Conservation (phyloP, 163 green algal genomes). For the Coccomyxa subellipsoidea region DNA sequence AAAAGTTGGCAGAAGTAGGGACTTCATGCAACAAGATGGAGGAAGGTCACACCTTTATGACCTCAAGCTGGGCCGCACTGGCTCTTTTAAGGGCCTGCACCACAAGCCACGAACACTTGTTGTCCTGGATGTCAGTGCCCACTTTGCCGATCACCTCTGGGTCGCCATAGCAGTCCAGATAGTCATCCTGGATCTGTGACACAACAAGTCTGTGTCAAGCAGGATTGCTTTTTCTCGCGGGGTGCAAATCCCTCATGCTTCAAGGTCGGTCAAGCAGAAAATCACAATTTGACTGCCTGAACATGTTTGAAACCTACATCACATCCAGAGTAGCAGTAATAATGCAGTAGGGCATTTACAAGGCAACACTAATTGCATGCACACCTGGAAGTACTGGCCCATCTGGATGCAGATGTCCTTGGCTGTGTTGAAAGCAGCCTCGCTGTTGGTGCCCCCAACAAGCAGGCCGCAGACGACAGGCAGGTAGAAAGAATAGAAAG, state of each 20-base stretch:
- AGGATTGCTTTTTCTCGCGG: no score
- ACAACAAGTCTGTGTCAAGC: no score
- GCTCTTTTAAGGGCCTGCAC: constrained; percentile 84
- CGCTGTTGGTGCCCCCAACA: constrained; percentile 64
- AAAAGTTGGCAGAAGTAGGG: not conserved
- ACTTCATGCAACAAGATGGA: not conserved
- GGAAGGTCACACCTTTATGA: constrained; percentile 63
- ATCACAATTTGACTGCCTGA: no score
- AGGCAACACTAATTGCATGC: not conserved
- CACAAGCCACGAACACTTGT: constrained; percentile 99
- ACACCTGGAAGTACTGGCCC: constrained; percentile 96
- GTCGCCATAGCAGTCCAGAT: constrained; percentile 95
- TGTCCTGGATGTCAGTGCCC: constrained; percentile 98
- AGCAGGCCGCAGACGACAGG: constrained; percentile 90
- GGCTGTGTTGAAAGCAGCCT: constrained; percentile 50
- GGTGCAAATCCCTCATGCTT: no score
- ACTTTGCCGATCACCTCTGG: constrained; percentile 96
- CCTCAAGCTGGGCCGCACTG: constrained; percentile 68
- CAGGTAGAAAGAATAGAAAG: constrained; percentile 97
- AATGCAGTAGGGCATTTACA: not conserved
- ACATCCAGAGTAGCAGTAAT: no score
- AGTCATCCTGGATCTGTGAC: constrained; percentile 95
- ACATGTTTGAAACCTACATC: no score
- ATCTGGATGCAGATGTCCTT: constrained; percentile 91
- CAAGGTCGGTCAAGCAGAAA: constrained; percentile 8